Evolutionary conservation across 768 basidiomycete species (phyloP), one percentile per base, ranked within the genome.

Genomic region (Agaricus sinodeliciosus): DNA sequence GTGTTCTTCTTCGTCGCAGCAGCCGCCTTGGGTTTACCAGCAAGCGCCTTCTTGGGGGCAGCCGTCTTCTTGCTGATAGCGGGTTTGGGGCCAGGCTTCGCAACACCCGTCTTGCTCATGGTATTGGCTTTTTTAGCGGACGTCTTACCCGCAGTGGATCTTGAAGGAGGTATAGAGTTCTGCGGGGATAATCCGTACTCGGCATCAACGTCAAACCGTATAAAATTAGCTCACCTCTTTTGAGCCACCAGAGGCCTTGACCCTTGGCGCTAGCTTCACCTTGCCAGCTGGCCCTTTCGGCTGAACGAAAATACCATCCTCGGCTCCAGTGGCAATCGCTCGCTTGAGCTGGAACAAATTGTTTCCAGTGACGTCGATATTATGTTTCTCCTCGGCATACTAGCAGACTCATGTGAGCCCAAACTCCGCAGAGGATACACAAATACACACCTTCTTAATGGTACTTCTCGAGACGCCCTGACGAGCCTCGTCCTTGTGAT

Each of bases 301-400:
- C 34, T 69, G 60, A 2, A 66, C 55, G 45, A 73, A 74, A 9
- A 69, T 57, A 13, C 69, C 71, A 26, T 41, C 47, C 66, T 88
- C 85, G 34, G 79, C 78, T 45, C 90, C 90, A 48, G 72, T 68
- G 40, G 77, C 68, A 67, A 94, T 88, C 54, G 90, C 89, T 54
- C 78, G 79, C 62, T 81, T 81, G 64, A 94, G 74, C 68, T 87
- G 85, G 55, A 77, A 81, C 60, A 78, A 67, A 69, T 89, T 85
- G 25, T 81, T 71, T 43, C 81, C 75, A 48, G 75, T 81, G 59
- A 86, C 79, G 59, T 84, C 82, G 57, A 95, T 69, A 57, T 81
- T 76, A 75, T 91, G 94, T 59, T 78, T 81, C 59, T 90, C 83
- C 67, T 91, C 87, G 45, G 94, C 85, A 67, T 72, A 95, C 90